phyloP scores from a whole-genome alignment of 805 yeast species.

The Saccharomyces jurei region DNA sequence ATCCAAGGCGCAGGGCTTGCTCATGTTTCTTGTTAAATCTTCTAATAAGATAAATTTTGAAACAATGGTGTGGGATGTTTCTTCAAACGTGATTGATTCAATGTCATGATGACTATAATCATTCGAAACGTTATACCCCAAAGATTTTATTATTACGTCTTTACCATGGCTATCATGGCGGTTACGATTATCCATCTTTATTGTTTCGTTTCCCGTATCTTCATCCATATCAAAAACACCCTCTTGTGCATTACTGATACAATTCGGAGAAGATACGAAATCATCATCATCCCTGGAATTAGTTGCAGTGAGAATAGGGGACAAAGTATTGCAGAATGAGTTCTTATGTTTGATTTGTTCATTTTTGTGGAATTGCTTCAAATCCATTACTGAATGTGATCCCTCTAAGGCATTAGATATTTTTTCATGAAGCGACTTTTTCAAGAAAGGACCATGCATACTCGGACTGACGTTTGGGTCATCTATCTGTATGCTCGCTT shows the following conservation, averaged over 20 bases:
- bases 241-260: conserved; percentile 11
- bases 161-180: not conserved
- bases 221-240: conserved; percentile 16
- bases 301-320: not conserved
- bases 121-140: conserved; percentile 1
- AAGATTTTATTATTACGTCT: not conserved
- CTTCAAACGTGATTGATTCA: conserved; percentile 20
- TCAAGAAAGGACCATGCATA: conserved; percentile 11
- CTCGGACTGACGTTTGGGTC: not conserved
- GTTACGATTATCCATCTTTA: not conserved
- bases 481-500: not conserved
- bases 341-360: conserved; percentile 4
- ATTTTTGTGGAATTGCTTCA: conserved; percentile 25
- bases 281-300: not conserved
- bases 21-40: conserved; percentile 79
- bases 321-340: not conserved
- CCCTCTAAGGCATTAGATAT: conserved; percentile 23
- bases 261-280: not conserved
- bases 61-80: conserved; percentile 26
- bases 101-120: conserved; percentile 5
- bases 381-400: conserved; percentile 27
- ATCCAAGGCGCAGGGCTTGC: conserved; percentile 84
- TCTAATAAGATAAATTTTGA: conserved; percentile 74
- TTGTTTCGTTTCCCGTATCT: conserved; percentile 1
- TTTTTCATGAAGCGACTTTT: conserved; percentile 17